Percentiles rank a stretch among this genome's conserved stretches.
Conservation (phyloP, 495 filamentous ascomycete genomes). For the Tetracladium marchalianum region DNA sequence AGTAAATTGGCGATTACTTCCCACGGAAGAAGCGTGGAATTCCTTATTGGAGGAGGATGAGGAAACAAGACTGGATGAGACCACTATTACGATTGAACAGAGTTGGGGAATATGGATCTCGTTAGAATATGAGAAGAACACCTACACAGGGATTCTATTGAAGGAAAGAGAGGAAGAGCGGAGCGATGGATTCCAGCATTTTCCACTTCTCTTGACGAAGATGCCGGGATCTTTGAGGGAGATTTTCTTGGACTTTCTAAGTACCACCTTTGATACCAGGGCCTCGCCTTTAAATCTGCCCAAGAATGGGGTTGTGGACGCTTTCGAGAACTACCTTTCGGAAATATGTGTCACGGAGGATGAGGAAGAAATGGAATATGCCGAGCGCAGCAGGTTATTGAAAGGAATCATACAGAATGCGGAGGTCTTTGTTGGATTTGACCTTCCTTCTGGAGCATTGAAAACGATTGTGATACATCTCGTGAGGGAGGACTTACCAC, state of each 20-base stretch:
- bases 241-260: slow-evolving; percentile 37
- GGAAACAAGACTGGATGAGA: slow-evolving; percentile 8
- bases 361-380: slow-evolving; percentile 6
- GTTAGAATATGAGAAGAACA: slow-evolving; percentile 39
- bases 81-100: slow-evolving; percentile 1
- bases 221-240: slow-evolving; percentile 41
- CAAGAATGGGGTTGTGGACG: slow-evolving; percentile 24
- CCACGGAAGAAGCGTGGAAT: slow-evolving; percentile 17
- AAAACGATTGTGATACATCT: slow-evolving; percentile 39
- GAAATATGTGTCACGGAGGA: slow-evolving; percentile 13
- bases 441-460: slow-evolving; percentile 20
- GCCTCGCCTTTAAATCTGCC: slow-evolving; percentile 32
- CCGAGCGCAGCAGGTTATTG: slow-evolving; percentile 4
- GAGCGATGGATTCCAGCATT: slow-evolving; percentile 27
- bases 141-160: slow-evolving; percentile 36
- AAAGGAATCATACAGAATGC: slow-evolving; percentile 10
- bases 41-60: slow-evolving; percentile 2
- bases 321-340: slow-evolving; percentile 17
- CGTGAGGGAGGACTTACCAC: slow-evolving; percentile 24
- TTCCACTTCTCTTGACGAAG: slow-evolving; percentile 44
- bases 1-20: slow-evolving; percentile 38
- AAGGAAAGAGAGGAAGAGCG: slow-evolving; percentile 5
- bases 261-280: slow-evolving; percentile 42
- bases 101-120: slow-evolving; percentile 32
- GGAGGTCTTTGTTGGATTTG: slow-evolving; percentile 12